Percentiles rank a stretch among this genome's conserved stretches.
These are phyloP conservation scores for Aschersonia sp. DNA, from an alignment of 2,329 filamentous ascomycete genomes.

Conservation along the genomic window DNA sequence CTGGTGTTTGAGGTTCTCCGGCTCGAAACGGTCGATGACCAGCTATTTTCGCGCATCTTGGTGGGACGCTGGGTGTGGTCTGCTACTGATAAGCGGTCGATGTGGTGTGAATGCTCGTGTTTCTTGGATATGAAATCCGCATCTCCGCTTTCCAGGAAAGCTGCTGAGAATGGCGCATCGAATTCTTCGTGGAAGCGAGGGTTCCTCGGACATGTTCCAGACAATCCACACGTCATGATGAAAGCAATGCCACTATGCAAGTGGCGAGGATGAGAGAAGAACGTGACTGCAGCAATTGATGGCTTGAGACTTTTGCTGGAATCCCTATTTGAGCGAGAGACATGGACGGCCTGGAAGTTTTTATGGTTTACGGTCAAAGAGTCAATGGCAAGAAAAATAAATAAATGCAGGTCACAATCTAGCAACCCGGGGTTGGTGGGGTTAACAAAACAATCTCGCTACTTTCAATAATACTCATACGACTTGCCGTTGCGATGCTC, in stretches of 20 bases:
- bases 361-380: too few relatives aligned
- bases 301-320: too few relatives aligned
- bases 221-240: too few relatives aligned
- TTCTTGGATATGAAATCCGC: slow-evolving; percentile 6
- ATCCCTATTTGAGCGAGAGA: too few relatives aligned
- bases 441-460: background rate
- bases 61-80: background rate
- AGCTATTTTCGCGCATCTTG: slow-evolving; percentile 9
- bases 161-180: slow-evolving; percentile 21
- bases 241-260: too few relatives aligned
- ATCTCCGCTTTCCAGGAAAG: slow-evolving; percentile 16
- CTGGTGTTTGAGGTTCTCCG: slow-evolving; percentile 9
- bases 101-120: too few relatives aligned
- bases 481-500: background rate
- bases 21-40: slow-evolving; percentile 13
- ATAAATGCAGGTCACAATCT: background rate
- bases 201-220: slow-evolving; percentile 5
- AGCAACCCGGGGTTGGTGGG: background rate
- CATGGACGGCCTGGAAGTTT: too few relatives aligned
- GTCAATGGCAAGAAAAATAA: slow-evolving; percentile 1
- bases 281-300: background rate
- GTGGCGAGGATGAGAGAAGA: too few relatives aligned
- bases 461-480: background rate
- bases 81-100: too few relatives aligned
- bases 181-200: slow-evolving; percentile 23